Conservation (phyloP, 108 stramenopile species). For the Pinguiococcus pyrenoidosus region DNA sequence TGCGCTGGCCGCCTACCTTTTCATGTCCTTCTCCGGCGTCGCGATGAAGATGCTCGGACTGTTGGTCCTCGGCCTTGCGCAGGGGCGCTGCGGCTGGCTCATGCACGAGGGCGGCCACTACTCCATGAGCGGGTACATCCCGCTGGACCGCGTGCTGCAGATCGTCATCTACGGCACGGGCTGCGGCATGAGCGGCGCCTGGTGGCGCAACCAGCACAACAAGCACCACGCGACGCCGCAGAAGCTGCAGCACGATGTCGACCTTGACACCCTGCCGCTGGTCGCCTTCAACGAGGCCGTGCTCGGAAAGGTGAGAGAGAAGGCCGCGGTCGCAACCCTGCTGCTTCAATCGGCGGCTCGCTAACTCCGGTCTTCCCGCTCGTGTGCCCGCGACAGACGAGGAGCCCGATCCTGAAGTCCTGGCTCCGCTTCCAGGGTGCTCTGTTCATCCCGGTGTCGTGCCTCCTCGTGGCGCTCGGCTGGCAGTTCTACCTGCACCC, state of each 20-base stretch:
- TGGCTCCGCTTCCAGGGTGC: slow-evolving; percentile 12
- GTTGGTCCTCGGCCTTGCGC: not conserved
- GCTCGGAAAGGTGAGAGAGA: no score
- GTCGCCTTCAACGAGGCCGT: no score
- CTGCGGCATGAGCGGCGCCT: slow-evolving; percentile 20
- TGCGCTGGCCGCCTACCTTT: slow-evolving; percentile 1
- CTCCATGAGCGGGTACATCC: slow-evolving; percentile 13
- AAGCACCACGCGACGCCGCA: slow-evolving; percentile 90
- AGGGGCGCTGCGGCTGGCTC: slow-evolving; percentile 25
- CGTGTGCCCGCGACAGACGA: not conserved
- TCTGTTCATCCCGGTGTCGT: slow-evolving; percentile 10
- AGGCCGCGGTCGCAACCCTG: no score
- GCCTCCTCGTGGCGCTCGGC: slow-evolving; percentile 9
- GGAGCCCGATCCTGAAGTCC: not conserved
- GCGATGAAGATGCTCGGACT: not conserved
- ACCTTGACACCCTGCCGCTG: slow-evolving; percentile 93
- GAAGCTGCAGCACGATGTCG: slow-evolving; percentile 50
- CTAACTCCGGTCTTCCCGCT: no score
- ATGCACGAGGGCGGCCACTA: slow-evolving; percentile 28
- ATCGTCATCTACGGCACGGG: slow-evolving; percentile 15
- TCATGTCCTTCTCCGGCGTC: not conserved
- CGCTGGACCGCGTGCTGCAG: slow-evolving; percentile 6
- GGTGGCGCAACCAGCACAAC: slow-evolving; percentile 55
- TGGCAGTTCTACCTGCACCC: slow-evolving; percentile 24
- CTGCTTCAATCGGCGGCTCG: no score